phyloP scores from a whole-genome alignment of 768 basidiomycete genomes.

The Pleurotus citrinopileatus region DNA sequence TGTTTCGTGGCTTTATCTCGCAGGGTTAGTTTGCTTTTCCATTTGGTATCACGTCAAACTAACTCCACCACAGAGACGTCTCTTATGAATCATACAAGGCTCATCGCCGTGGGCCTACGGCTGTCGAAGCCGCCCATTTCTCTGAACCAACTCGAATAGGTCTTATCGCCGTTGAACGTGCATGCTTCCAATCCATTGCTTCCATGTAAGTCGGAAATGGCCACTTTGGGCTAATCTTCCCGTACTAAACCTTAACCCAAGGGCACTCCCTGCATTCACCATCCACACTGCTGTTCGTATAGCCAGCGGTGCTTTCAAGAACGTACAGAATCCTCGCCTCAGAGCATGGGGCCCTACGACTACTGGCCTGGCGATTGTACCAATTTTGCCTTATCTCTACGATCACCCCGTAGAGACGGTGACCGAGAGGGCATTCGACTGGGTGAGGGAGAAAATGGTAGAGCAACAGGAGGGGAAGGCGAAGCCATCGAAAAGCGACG shows the following conservation, averaged over 20 bases:
- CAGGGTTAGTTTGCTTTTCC: constrained; percentile 36
- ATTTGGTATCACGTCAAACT: not conserved
- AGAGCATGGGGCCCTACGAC: constrained; percentile 75
- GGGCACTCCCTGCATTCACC: constrained; percentile 82
- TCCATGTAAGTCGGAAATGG: constrained; percentile 58
- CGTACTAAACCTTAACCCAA: constrained; percentile 22
- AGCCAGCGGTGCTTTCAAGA: constrained; percentile 63
- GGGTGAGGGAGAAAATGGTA: constrained; percentile 58
- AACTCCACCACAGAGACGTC: constrained; percentile 50
- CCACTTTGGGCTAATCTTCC: constrained; percentile 5
- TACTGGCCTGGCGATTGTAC: constrained; percentile 72
- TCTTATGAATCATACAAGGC: constrained; percentile 82
- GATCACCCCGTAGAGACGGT: constrained; percentile 77
- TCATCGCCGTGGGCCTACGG: constrained; percentile 60
- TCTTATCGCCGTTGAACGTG: constrained; percentile 73
- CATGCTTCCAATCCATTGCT: constrained; percentile 77
- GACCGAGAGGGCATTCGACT: constrained; percentile 67
- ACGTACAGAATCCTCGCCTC: constrained; percentile 52
- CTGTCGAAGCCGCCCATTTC: constrained; percentile 64
- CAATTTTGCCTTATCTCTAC: constrained; percentile 70
- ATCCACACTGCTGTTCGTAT: constrained; percentile 82
- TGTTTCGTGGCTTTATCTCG: constrained; percentile 78
- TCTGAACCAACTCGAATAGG: constrained; percentile 67
- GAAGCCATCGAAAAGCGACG: constrained; percentile 21
- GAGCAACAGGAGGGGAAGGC: constrained; percentile 30